Percentiles rank a stretch among this genome's conserved stretches.
phyloP scores from a whole-genome alignment of 1,284 basidiomycete species.

The Trametes pubescens region DNA sequence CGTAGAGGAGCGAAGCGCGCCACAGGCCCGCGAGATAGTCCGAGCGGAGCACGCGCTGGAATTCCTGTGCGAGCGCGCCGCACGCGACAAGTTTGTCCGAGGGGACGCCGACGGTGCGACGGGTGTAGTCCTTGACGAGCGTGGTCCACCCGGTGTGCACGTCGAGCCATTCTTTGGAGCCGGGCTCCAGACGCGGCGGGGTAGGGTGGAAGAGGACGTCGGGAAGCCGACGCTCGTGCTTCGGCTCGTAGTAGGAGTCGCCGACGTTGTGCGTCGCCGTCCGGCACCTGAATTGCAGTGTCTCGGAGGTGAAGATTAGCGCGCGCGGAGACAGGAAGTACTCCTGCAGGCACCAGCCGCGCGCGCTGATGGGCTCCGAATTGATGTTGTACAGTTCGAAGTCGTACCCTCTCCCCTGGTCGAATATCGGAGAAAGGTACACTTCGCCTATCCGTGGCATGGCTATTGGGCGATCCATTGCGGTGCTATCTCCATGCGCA shows the following conservation, averaged over 20 bases:
- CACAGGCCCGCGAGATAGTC: constrained; percentile 32
- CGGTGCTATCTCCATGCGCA: no score
- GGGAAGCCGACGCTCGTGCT: constrained; percentile 11
- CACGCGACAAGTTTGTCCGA: constrained; percentile 30
- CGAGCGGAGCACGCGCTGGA: constrained; percentile 21
- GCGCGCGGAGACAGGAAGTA: constrained; percentile 19
- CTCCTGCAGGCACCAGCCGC: constrained; percentile 30
- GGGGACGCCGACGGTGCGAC: constrained; percentile 16
- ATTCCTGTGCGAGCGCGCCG: constrained; percentile 25
- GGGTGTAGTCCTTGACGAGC: constrained; percentile 26
- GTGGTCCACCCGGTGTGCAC: constrained; percentile 18
- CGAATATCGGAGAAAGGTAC: constrained; percentile 13
- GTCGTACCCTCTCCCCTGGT: not conserved
- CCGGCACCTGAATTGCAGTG: constrained; percentile 29
- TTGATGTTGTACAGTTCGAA: not conserved
- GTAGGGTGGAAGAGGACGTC: constrained; percentile 19
- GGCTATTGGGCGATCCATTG: no score
- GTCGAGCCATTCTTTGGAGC: not conserved
- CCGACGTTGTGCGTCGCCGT: constrained; percentile 22
- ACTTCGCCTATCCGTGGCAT: constrained; percentile 1
- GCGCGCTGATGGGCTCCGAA: constrained; percentile 14
- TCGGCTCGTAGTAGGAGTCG: constrained; percentile 16
- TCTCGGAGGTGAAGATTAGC: constrained; percentile 18
- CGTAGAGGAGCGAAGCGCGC: constrained; percentile 18
- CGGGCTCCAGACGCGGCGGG: not conserved